Evolutionary conservation across 306 rosid genomes (phyloP), one percentile per base, ranked within the genome.

Genomic region (Crataegus laevigata): DNA sequence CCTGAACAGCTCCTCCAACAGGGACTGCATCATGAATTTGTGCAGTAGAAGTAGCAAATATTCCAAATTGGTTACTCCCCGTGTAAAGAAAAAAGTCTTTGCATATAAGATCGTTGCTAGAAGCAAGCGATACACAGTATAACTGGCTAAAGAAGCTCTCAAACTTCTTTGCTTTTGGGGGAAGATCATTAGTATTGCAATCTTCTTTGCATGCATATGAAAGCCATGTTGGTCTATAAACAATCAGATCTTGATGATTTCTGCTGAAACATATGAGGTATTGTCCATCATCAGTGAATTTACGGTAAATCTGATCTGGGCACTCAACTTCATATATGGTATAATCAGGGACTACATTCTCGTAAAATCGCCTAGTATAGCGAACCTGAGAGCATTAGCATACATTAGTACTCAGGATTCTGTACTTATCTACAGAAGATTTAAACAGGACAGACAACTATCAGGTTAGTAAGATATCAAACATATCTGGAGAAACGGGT

Each of bases 261-360:
- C 93, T 88, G 81, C 96, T 90, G 91, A 94, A 90, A 79, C 93
- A 86, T 34, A 94, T 81, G 38, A 94, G 97, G 84, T 92, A 94
- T 63, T 85, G 96, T 42, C 99, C 99, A 84, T 94, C 97, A 14
- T 91, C 96, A 4, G 99, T 94, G 89, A 94, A 89, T 84, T 94
- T 94, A 47, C 99, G 93, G 74, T 87, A 91, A 54, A 87, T 87
- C 82, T 90, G 85, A 69, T 94, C 99, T 19, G 97, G 97, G 85
- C 96, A 92, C 55, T 94, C 97, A 40, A 88, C 92, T 84, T 94
- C 97, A 71, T 89, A 92, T 55, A 90, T 70, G 21, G 99, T 94
- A 77, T 78, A 79, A 82, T 90, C 89, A 6, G 97, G 99, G 40
- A 94, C 99, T 82, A 94, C 80, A 75, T 94, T 94, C 86, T 94